phyloP scores from a whole-genome alignment of 2,329 filamentous ascomycete species.

The Aschersonia sp. region DNA sequence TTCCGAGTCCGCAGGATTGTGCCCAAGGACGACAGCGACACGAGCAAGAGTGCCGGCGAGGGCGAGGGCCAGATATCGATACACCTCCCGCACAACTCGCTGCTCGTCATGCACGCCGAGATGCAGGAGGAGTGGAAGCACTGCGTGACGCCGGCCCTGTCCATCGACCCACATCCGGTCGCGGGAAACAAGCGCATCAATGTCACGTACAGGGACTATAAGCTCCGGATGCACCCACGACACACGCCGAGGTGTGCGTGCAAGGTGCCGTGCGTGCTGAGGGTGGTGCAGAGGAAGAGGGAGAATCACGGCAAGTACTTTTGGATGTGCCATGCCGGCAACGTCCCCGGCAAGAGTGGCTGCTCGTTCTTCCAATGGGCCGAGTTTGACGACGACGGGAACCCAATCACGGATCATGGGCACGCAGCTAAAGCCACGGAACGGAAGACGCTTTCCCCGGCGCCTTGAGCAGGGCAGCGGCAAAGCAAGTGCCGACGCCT shows the following conservation, averaged over 20 bases:
- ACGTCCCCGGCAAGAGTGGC: constrained; percentile 50
- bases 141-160: constrained; percentile 56
- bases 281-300: constrained; percentile 66
- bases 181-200: constrained; percentile 75
- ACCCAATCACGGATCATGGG: constrained; percentile 30
- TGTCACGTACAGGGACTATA: constrained; percentile 85
- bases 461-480: too few relatives aligned
- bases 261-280: constrained; percentile 49
- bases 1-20: constrained; percentile 74
- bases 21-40: constrained; percentile 37
- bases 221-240: constrained; percentile 58
- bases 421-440: neutral
- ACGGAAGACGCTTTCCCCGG: too few relatives aligned
- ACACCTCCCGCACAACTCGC: constrained; percentile 84
- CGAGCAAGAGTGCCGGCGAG: constrained; percentile 8
- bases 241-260: constrained; percentile 70
- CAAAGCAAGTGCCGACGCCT: too few relatives aligned
- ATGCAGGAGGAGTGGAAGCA: constrained; percentile 99
- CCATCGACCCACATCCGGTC: constrained; percentile 74
- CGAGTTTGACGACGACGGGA: constrained; percentile 72
- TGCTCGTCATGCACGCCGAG: constrained; percentile 91
- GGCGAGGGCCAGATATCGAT: constrained; percentile 78
- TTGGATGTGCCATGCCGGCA: constrained; percentile 82
- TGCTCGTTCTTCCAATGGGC: constrained; percentile 80
- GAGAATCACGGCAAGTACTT: constrained; percentile 72